Conservation (phyloP, 345 rosid genomes). For the Noccaea caerulescens region DNA sequence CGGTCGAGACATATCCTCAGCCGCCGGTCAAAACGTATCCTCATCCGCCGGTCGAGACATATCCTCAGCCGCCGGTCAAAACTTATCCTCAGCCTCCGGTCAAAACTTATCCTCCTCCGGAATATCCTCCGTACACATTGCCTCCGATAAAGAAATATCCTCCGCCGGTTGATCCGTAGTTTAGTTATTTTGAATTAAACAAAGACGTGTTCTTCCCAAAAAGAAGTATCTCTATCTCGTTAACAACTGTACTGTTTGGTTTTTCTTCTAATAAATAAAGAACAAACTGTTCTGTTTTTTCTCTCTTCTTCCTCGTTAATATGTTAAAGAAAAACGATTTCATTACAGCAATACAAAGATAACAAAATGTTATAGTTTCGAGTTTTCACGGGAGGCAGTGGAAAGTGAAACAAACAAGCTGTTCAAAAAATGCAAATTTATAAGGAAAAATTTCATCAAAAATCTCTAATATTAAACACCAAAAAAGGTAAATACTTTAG, state of each 20-base stretch:
- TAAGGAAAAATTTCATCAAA: not conserved
- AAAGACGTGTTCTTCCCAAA: conserved; percentile 6
- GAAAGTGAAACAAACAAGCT: not conserved
- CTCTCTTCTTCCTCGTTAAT: not conserved
- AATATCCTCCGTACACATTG: too few species aligned
- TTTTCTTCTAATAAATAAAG: not conserved
- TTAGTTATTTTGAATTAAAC: conserved; percentile 2
- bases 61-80: too few species aligned
- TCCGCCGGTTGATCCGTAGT: conserved; percentile 27
- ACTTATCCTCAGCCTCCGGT: too few species aligned
- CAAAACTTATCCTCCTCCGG: too few species aligned
- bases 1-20: too few species aligned
- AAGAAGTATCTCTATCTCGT: not conserved
- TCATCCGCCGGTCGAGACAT: too few species aligned
- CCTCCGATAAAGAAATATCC: conserved; percentile 11
- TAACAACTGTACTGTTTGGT: not conserved
- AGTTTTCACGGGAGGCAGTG: not conserved
- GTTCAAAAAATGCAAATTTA: not conserved
- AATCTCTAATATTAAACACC: too few species aligned
- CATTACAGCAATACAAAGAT: not conserved
- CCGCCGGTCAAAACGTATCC: too few species aligned
- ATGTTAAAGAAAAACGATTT: conserved; percentile 8
- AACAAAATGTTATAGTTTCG: not conserved
- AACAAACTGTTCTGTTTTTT: not conserved
- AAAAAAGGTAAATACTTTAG: too few species aligned